Percentiles rank a stretch among this genome's conserved stretches.
Evolutionary conservation across 441 rosid species (phyloP).

Genomic region (Arabidopsis hybrid): DNA sequence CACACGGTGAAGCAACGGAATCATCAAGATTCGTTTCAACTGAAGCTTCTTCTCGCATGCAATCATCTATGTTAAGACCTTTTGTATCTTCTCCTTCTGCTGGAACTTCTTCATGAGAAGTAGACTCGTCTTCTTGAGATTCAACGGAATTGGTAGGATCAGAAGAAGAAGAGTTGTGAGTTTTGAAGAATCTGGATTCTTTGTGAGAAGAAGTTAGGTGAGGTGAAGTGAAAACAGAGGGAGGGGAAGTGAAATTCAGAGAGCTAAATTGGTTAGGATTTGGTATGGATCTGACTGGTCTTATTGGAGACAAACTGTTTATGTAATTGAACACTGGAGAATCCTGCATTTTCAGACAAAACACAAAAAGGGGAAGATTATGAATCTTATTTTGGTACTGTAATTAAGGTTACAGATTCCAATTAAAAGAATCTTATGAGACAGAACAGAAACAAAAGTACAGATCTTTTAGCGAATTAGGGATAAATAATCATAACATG

Average conservation of each 20-base stretch:
- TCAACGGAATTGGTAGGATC: slow-evolving; percentile 50
- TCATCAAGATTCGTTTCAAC: slow-evolving; percentile 50
- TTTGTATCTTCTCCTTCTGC: slow-evolving; percentile 48
- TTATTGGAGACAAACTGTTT: slow-evolving; percentile 93
- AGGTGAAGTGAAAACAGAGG: slow-evolving; percentile 91
- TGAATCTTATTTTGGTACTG: not conserved
- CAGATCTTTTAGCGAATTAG: slow-evolving; percentile 3
- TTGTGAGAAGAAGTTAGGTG: slow-evolving; percentile 75
- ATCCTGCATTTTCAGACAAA: slow-evolving; percentile 65
- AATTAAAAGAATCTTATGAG: slow-evolving; percentile 1
- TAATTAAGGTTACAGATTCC: slow-evolving; percentile 5
- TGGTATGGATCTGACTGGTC: slow-evolving; percentile 70
- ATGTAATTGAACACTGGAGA: slow-evolving; percentile 93
- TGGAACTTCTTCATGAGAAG: slow-evolving; percentile 39
- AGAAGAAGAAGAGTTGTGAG: slow-evolving; percentile 38
- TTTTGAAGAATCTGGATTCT: slow-evolving; percentile 77
- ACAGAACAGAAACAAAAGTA: not conserved
- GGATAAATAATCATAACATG: not conserved
- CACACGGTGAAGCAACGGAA: slow-evolving; percentile 47
- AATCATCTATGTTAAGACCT: slow-evolving; percentile 31
- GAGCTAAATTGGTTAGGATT: slow-evolving; percentile 75
- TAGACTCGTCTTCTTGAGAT: slow-evolving; percentile 48
- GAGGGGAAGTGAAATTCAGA: slow-evolving; percentile 74
- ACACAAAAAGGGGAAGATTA: not conserved
- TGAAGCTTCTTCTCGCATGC: slow-evolving; percentile 46